phyloP scores from a whole-genome alignment of 768 basidiomycete genomes.

The Suillus decipiens region DNA sequence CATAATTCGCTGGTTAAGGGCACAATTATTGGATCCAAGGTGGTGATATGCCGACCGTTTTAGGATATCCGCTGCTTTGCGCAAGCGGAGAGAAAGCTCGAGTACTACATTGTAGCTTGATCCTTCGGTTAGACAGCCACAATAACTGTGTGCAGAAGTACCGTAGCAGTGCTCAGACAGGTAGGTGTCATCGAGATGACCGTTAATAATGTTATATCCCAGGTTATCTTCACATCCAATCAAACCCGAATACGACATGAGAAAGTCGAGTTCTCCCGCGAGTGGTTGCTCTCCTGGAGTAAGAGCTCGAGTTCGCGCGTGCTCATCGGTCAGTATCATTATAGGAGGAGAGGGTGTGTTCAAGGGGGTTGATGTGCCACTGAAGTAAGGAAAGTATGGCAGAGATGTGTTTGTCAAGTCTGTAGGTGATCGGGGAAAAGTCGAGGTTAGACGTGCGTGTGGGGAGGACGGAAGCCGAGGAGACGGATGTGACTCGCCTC shows the following conservation, averaged over 20 bases:
- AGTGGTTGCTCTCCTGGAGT: conserved; percentile 26
- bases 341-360: conserved; percentile 36
- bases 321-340: conserved; percentile 51
- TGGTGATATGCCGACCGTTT: conserved; percentile 45
- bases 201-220: conserved; percentile 9
- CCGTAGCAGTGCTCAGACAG: conserved; percentile 19
- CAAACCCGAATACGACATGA: conserved; percentile 37
- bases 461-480: conserved; percentile 29
- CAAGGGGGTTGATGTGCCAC: conserved; percentile 23
- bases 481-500: conserved; percentile 9
- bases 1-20: conserved; percentile 45
- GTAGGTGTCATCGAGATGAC: conserved; percentile 14
- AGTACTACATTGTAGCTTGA: conserved; percentile 58
- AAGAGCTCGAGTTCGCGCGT: conserved; percentile 34
- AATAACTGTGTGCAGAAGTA: conserved; percentile 39
- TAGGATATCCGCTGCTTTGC: conserved; percentile 58
- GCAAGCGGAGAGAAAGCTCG: conserved; percentile 64
- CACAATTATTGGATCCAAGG: conserved; percentile 31
- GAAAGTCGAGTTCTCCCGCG: conserved; percentile 43
- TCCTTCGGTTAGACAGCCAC: conserved; percentile 59
- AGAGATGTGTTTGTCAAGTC: conserved; percentile 10
- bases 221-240: conserved; percentile 18
- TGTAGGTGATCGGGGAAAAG: conserved; percentile 31
- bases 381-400: conserved; percentile 20
- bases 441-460: conserved; percentile 31